Conservation (phyloP, 2,329 filamentous ascomycete genomes). For the Taxawa tesnikishii region DNA sequence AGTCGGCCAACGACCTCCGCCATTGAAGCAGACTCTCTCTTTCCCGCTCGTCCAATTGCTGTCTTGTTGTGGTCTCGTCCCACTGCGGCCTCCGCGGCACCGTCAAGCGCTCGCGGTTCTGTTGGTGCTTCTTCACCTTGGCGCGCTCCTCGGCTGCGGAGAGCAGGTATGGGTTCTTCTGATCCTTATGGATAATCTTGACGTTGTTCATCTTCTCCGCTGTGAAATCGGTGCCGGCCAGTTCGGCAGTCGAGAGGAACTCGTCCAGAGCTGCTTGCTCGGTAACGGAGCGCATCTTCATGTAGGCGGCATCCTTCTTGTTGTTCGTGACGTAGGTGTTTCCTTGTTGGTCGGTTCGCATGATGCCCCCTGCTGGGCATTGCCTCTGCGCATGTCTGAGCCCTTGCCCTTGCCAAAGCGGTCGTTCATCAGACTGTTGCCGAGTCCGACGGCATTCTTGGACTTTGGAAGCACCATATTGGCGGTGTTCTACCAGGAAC, state of each 20-base stretch:
- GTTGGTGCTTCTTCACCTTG: constrained; percentile 67
- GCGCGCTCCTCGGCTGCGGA: constrained; percentile 73
- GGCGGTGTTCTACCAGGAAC: too few relatives aligned
- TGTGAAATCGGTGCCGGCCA: constrained; percentile 97
- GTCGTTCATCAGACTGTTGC: constrained; percentile 97
- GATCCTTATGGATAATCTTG: constrained; percentile 95
- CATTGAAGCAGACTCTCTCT: constrained; percentile 72
- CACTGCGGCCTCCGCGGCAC: constrained; percentile 83
- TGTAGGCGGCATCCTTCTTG: constrained; percentile 83
- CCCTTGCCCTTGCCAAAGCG: constrained; percentile 92
- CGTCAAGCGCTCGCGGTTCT: constrained; percentile 67
- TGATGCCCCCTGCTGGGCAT: constrained; percentile 43
- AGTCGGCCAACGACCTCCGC: constrained; percentile 78
- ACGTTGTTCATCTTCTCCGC: constrained; percentile 98
- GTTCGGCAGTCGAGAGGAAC: constrained; percentile 86
- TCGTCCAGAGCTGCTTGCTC: constrained; percentile 95
- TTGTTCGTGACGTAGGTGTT: constrained; percentile 77
- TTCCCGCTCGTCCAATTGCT: constrained; percentile 69
- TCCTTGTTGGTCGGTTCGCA: constrained; percentile 18
- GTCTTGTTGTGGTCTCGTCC: constrained; percentile 73
- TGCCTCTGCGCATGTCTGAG: constrained; percentile 62
- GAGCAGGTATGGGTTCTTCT: constrained; percentile 88
- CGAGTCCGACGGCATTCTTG: constrained; percentile 87
- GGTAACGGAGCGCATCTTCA: constrained; percentile 98
- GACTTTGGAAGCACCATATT: constrained; percentile 74